phyloP scores from a whole-genome alignment of 495 filamentous ascomycete genomes.

The Sordaria brevicollis region DNA sequence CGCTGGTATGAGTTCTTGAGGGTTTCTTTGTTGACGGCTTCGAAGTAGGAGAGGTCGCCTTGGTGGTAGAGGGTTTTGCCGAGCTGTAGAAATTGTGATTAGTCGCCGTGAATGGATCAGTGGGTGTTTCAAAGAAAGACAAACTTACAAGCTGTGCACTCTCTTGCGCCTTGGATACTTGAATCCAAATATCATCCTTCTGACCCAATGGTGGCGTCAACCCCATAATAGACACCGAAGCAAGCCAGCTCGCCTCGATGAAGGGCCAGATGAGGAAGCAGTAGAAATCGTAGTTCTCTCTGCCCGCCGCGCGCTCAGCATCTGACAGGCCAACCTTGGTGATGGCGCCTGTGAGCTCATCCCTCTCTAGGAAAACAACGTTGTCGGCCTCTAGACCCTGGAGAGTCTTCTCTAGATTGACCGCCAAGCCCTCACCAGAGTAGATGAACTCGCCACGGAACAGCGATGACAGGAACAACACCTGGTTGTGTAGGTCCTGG shows the following conservation, averaged over 20 bases:
- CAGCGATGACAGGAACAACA: slow-evolving; percentile 79
- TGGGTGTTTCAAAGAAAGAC: neutral
- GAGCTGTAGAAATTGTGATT: slow-evolving; percentile 42
- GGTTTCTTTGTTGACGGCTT: slow-evolving; percentile 95
- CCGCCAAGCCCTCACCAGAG: slow-evolving; percentile 67
- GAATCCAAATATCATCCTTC: slow-evolving; percentile 62
- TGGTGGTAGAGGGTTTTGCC: slow-evolving; percentile 97
- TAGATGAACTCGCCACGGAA: slow-evolving; percentile 98
- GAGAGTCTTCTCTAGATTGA: slow-evolving; percentile 73
- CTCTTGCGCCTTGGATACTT: slow-evolving; percentile 65
- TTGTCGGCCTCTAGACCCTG: slow-evolving; percentile 65
- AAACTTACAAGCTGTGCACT: slow-evolving; percentile 65
- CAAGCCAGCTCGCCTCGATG: slow-evolving; percentile 87
- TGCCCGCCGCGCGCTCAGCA: slow-evolving; percentile 60
- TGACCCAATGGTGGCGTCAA: slow-evolving; percentile 60
- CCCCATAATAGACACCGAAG: slow-evolving; percentile 74
- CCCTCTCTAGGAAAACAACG: slow-evolving; percentile 60
- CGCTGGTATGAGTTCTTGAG: slow-evolving; percentile 84
- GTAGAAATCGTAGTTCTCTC: slow-evolving; percentile 97
- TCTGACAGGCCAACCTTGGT: slow-evolving; percentile 62
- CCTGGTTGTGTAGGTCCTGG: slow-evolving; percentile 58
- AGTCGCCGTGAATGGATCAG: neutral
- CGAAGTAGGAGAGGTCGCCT: slow-evolving; percentile 91
- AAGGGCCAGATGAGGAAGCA: slow-evolving; percentile 98
- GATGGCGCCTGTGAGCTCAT: slow-evolving; percentile 40